phyloP scores from a whole-genome alignment of 2,329 filamentous ascomycete genomes.

The Pyrenochaeta sp. region DNA sequence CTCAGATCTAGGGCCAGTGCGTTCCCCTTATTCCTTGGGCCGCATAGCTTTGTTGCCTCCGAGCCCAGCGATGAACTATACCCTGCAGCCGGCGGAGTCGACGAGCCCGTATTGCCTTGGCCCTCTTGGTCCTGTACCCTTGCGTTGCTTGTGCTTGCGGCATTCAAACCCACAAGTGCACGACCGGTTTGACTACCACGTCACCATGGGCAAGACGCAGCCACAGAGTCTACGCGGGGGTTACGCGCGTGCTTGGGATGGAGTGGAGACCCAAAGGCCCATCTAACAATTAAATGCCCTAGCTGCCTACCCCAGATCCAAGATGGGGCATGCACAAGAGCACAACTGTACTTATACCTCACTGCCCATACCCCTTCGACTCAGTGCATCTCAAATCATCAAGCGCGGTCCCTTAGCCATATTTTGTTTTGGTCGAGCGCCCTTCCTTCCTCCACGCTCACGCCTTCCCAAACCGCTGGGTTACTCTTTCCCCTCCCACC shows the following conservation, averaged over 20 bases:
- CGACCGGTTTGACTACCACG: constrained; percentile 44
- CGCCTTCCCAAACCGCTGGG: constrained; percentile 10
- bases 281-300: constrained; percentile 25
- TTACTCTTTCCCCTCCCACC: constrained; percentile 13
- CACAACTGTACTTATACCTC: constrained; percentile 29
- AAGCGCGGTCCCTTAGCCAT: constrained; percentile 22
- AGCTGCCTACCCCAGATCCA: constrained; percentile 26
- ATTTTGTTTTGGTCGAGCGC: constrained; percentile 26
- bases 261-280: constrained; percentile 25
- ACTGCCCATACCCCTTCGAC: constrained; percentile 9
- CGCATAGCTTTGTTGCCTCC: constrained; percentile 28
- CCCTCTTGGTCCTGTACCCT: constrained; percentile 44
- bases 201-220: constrained; percentile 37
- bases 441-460: constrained; percentile 11
- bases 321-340: constrained; percentile 15
- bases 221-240: constrained; percentile 29
- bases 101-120: constrained; percentile 41
- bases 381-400: constrained; percentile 21
- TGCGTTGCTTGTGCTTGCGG: constrained; percentile 45
- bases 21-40: constrained; percentile 28
- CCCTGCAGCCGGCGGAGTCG: constrained; percentile 37
- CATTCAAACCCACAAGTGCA: constrained; percentile 38
- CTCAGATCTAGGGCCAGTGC: constrained; percentile 22
- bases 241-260: constrained; percentile 37
- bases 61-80: constrained; percentile 32